Evolutionary conservation across 306 rosid genomes (phyloP), one percentile per base, ranked within the genome.

Genomic region (Malus sylvestris): DNA sequence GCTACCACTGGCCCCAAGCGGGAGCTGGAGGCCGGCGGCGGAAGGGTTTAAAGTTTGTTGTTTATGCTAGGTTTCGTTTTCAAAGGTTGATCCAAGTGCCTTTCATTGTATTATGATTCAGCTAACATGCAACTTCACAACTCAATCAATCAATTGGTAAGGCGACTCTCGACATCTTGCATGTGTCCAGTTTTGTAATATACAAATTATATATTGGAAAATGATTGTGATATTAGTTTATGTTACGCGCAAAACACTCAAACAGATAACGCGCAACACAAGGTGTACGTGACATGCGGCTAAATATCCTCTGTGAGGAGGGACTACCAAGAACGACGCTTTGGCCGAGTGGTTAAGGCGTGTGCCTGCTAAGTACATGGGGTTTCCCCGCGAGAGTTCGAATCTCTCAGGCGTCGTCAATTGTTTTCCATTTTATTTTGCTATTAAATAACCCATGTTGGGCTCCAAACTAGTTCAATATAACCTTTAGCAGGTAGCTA

Each of bases 281-380:
- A 57, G 11, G 65, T 4, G 65, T 18, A 0, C 1, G 3, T 25
- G 19, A 6, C 19, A 5, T 25, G 1, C 1, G 4, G 3, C 30
- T 1, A 1, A 0, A 35, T 64, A 64, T 3, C 3, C 1, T 1
- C 0, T 2, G 4, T 3, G 4, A 40, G 4, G 1, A 18, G 0
- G 0, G 0, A 2, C 0, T 0, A 9, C 0, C 55, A 68, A 5
- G 16, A n/a, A 4, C 2, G 77, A 73, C 79, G 76, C 83, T 80
- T 80, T 80, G 83, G 80, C 79, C 79, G 79, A 80, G 83, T 74
- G 83, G 76, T 80, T 74, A 80, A 68, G 79, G 83, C 83, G 83
- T 80, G 83, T 80, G 83, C 83, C 83, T 77, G 78, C 78, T 77
- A 78, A 72, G 82, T 70, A 73, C 67, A 72, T 73, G 75, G 79